Conservation (phyloP, 306 rosid genomes). For the Medicago lupulina region DNA sequence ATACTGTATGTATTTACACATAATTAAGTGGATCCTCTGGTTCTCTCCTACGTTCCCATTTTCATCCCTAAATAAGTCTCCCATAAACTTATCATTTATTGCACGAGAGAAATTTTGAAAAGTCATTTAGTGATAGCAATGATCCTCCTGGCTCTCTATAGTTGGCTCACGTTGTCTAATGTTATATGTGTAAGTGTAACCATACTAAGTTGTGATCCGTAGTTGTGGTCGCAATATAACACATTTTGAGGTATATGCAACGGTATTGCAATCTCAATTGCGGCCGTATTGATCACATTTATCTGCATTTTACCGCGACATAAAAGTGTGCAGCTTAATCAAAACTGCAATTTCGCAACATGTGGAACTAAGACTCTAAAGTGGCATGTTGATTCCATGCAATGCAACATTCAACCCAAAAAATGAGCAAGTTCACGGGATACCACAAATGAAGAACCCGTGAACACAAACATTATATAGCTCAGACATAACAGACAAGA, state of each 20-base stretch:
- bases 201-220: background rate
- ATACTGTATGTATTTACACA: no score
- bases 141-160: background rate
- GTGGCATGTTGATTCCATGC: background rate
- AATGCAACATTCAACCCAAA: background rate
- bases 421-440: conserved; percentile 47
- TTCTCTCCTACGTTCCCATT: background rate
- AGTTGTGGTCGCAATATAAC: background rate
- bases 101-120: background rate
- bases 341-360: background rate
- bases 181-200: background rate
- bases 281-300: background rate
- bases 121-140: background rate
- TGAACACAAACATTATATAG: conserved; percentile 41
- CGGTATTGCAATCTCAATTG: background rate
- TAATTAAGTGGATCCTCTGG: background rate
- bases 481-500: conserved; percentile 37
- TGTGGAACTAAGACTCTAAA: background rate
- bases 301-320: background rate
- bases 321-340: background rate
- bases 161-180: background rate
- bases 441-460: conserved; percentile 44
- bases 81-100: conserved; percentile 4
- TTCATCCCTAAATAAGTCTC: conserved; percentile 1
- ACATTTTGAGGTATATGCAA: background rate